A percentile compares a stretch with the other conserved stretches of the same genome.
Evolutionary conservation across 2,329 filamentous ascomycete species (phyloP).

Genomic region (Colletotrichum eremochloae): DNA sequence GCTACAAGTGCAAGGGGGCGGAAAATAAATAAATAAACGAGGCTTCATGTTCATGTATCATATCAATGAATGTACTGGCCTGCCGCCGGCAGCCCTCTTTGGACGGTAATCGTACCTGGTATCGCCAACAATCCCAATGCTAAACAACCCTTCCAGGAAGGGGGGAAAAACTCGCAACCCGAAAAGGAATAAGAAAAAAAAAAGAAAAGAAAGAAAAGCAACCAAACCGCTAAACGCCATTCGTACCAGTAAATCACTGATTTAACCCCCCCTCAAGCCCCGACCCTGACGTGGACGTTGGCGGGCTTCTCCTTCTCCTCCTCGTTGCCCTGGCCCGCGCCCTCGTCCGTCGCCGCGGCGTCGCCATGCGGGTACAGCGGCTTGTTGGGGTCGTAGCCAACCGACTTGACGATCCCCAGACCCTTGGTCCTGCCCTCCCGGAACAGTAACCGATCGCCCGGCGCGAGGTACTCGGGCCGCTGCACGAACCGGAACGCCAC

Average conservation of each 20-base stretch:
- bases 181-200: background rate
- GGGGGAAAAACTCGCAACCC: too few relatives aligned
- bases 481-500: conserved; percentile 97
- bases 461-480: conserved; percentile 89
- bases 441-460: conserved; percentile 92
- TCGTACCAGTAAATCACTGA: background rate
- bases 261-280: conserved; percentile 14
- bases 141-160: background rate
- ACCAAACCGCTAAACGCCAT: conserved; percentile 15
- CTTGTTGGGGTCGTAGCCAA: conserved; percentile 83
- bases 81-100: background rate
- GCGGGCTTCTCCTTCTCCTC: conserved; percentile 31
- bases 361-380: conserved; percentile 52
- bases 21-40: too few relatives aligned
- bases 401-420: conserved; percentile 90
- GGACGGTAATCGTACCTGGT: conserved; percentile 17
- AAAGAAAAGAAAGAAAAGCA: background rate
- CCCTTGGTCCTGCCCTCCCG: conserved; percentile 96
- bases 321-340: background rate
- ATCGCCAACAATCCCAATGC: conserved; percentile 25
- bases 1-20: background rate
- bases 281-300: conserved; percentile 33
- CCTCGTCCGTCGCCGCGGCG: background rate
- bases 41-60: background rate
- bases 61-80: conserved; percentile 18